Base-by-base conservation (phyloP, 129 eudicot species). In the Cynara cardunculus region DNA sequence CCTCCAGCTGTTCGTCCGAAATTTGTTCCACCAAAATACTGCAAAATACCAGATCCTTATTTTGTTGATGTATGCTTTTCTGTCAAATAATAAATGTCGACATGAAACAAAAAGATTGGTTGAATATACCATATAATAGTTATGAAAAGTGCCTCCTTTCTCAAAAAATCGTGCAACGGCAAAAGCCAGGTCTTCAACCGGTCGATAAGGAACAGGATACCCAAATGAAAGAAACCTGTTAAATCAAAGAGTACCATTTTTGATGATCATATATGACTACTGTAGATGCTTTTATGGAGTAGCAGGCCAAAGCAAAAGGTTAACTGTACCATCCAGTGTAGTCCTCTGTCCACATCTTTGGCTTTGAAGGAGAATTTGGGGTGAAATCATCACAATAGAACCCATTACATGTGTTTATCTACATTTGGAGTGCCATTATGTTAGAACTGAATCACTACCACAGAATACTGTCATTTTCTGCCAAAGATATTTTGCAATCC, bases 21-120 rank as follows among this genome's bases (percentile, higher is more conserved):
- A 81, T 92, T 92, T 74, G 95, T 92, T 80, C 97, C 97, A 66
- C 97, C 97, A 87, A 88, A 90, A 85, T 92, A 92, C 97, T 90
- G 81, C 76, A 75, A 34, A 26, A 59, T 78, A 61, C 19, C 27
- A 27, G 19, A 41, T 21, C 3, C 32, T 10, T 8, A 8, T 68
- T 14, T 41, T 14, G 1, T 72, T 72, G 8, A 16, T 18, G 27
- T 10, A 79, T 72, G 66, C 9, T 14, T 13, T 6, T 67, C 59
- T 32, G 39, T 65, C 10, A 46, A 69, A 26, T 7, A 41, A 37
- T 44, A 81, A 24, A 59, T 7, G 24, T 65, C 21, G 22, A 69
- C 22, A 16, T 32, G 74, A 75, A 74, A 72, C 12, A 65, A 56
- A 30, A 19, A 31, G 5, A 18, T 12, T 30, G 6, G 12, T 7